Conservation (phyloP, 768 basidiomycete species). For the Phylloporus sp. region DNA sequence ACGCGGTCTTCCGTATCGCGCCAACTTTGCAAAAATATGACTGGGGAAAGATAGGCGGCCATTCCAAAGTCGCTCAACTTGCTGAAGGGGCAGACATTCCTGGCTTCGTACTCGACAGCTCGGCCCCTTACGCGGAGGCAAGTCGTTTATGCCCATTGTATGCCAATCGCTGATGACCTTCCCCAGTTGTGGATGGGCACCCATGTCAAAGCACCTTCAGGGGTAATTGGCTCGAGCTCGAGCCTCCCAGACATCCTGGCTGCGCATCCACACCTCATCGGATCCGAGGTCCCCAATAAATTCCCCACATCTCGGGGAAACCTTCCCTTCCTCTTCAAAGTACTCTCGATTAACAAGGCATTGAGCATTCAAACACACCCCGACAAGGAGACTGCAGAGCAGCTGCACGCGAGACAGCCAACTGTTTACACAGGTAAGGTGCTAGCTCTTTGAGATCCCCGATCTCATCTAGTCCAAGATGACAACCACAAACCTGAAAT, state of each 20-base stretch:
- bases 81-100: slow-evolving; percentile 57
- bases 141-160: slow-evolving; percentile 18
- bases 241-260: slow-evolving; percentile 58
- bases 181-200: slow-evolving; percentile 98
- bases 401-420: slow-evolving; percentile 60
- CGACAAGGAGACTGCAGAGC: slow-evolving; percentile 75
- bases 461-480: slow-evolving; percentile 45
- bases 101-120: slow-evolving; percentile 63
- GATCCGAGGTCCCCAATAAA: slow-evolving; percentile 46
- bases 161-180: slow-evolving; percentile 2
- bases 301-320: slow-evolving; percentile 59
- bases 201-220: slow-evolving; percentile 71
- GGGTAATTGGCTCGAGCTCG: slow-evolving; percentile 42
- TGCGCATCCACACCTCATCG: slow-evolving; percentile 64
- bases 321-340: slow-evolving; percentile 89
- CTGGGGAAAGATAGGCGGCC: slow-evolving; percentile 84
- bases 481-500: slow-evolving; percentile 98
- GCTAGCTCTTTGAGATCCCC: neutral
- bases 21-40: slow-evolving; percentile 89
- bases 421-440: slow-evolving; percentile 85
- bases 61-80: slow-evolving; percentile 85
- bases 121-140: slow-evolving; percentile 90
- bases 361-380: slow-evolving; percentile 92
- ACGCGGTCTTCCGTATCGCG: slow-evolving; percentile 67
- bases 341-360: slow-evolving; percentile 84